A percentile compares a stretch with the other conserved stretches of the same genome.
Evolutionary conservation across 2,329 filamentous ascomycete genomes (phyloP).

Genomic region (Paraconiothyrium sp.): DNA sequence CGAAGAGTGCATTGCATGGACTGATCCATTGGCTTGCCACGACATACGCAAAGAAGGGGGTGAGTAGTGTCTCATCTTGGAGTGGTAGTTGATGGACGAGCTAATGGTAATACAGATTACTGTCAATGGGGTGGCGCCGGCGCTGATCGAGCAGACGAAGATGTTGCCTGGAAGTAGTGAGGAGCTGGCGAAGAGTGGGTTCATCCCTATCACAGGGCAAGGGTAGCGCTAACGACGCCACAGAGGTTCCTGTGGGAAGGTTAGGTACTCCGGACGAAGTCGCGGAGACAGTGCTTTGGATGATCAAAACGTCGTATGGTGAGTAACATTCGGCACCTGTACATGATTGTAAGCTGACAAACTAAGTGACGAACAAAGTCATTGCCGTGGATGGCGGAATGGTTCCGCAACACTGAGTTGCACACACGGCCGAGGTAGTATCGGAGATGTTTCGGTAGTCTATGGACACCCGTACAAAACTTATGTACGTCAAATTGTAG

Average conservation of each 20-base stretch:
- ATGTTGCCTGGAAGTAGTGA: slow-evolving; percentile 54
- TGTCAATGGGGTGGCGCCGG: slow-evolving; percentile 60
- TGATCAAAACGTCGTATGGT: slow-evolving; percentile 38
- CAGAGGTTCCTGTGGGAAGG: slow-evolving; percentile 56
- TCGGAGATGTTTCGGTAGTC: background rate
- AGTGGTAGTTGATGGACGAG: background rate
- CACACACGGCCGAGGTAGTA: background rate
- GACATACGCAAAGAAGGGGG: slow-evolving; percentile 54
- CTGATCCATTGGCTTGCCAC: slow-evolving; percentile 58
- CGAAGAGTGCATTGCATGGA: slow-evolving; percentile 58
- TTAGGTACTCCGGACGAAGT: slow-evolving; percentile 58
- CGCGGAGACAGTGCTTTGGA: slow-evolving; percentile 59
- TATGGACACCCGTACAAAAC: background rate
- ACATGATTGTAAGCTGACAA: slow-evolving; percentile 30
- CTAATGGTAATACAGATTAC: slow-evolving; percentile 40
- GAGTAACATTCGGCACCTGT: background rate
- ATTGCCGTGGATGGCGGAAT: slow-evolving; percentile 37
- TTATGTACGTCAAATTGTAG: slow-evolving; percentile 11
- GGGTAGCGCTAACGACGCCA: background rate
- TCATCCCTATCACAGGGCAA: background rate
- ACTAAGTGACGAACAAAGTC: slow-evolving; percentile 58
- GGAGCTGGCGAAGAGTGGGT: slow-evolving; percentile 44
- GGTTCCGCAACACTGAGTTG: slow-evolving; percentile 29
- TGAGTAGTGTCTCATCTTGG: background rate
- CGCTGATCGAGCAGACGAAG: slow-evolving; percentile 56